phyloP scores from a whole-genome alignment of 2,329 filamentous ascomycete species.

The Claviceps humidiphila region DNA sequence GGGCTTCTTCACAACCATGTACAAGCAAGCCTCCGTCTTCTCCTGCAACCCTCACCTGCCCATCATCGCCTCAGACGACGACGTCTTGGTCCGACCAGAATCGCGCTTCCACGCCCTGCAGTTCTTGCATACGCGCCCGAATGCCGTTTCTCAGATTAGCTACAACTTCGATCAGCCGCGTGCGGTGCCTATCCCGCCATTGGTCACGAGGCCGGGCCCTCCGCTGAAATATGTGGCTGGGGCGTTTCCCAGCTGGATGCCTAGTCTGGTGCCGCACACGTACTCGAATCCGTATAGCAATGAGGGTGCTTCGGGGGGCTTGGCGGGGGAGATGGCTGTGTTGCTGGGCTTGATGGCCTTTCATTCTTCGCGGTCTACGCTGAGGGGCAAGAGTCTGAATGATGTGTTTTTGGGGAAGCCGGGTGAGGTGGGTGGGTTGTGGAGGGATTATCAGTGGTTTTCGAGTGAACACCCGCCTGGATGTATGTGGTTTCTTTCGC shows the following conservation, averaged over 20 bases:
- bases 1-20: conserved; percentile 3
- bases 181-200: neutral
- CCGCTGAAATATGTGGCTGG: conserved; percentile 19
- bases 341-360: conserved; percentile 29
- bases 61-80: conserved; percentile 16
- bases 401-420: conserved; percentile 5
- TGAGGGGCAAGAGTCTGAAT: neutral
- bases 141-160: conserved; percentile 17
- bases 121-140: conserved; percentile 10
- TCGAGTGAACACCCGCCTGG: conserved; percentile 9
- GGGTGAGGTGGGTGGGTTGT: conserved; percentile 9
- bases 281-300: conserved; percentile 12
- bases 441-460: conserved; percentile 16
- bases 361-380: neutral
- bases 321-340: conserved; percentile 25
- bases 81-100: conserved; percentile 7
- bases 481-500: conserved; percentile 12
- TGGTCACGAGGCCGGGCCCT: conserved; percentile 3
- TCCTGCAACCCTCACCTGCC: conserved; percentile 24
- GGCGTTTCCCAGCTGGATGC: conserved; percentile 23
- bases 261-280: conserved; percentile 19
- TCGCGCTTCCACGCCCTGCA: conserved; percentile 17
- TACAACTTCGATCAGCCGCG: conserved; percentile 3
- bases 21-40: conserved; percentile 19
- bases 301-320: conserved; percentile 15